Evolutionary conservation across 352 stramenopile genomes (phyloP), one percentile per base, ranked within the genome.

Genomic region (Phytopythium mirpurense): DNA sequence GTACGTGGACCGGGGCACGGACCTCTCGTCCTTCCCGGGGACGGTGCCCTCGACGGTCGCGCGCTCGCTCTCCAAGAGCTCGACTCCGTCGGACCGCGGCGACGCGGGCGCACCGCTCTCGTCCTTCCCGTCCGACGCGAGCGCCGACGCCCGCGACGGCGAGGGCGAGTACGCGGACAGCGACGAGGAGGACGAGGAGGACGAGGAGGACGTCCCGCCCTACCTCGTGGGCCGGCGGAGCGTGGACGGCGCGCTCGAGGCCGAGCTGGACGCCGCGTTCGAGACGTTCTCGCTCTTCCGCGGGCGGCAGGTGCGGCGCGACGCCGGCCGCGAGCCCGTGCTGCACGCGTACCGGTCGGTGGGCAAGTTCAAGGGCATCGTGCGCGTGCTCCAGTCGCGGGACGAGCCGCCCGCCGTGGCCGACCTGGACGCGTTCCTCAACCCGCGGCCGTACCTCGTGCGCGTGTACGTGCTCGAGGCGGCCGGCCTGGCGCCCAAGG

Each of bases 301-400:
- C 27, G 87, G 68, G 31, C 65, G 59, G 60, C 57, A 71, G 8
- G 60, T 70, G 54, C 65, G 60, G 34, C 67, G 60, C 34, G 72
- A 57, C 48, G 63, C 70, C 21, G 59, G 60, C 18, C 62, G 55
- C 26, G 53, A 72, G 15, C 46, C 63, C 0, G 60, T 57, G 2
- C 48, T 57, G 10, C 53, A 72, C 4, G 67, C 77, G 2, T 85
- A 82, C 42, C 74, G 70, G 1, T 36, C 69, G 0, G 84, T 96
- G 14, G 90, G 88, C 12, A 77, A 81, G 36, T 96, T 97, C 54
- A 97, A 97, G 65, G 88, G 86, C 23, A 66, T 96, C 21, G 73
- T 97, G 38, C 82, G 90, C 19, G 60, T 97, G 21, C 61, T 95
- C 2, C 78, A 85, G 24, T 76, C 73, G 37, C 63, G 65, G 19